A percentile compares a stretch with the other conserved stretches of the same genome.
Evolutionary conservation across 169 alveolate genomes (phyloP).

Genomic region (Babesia caballi): DNA sequence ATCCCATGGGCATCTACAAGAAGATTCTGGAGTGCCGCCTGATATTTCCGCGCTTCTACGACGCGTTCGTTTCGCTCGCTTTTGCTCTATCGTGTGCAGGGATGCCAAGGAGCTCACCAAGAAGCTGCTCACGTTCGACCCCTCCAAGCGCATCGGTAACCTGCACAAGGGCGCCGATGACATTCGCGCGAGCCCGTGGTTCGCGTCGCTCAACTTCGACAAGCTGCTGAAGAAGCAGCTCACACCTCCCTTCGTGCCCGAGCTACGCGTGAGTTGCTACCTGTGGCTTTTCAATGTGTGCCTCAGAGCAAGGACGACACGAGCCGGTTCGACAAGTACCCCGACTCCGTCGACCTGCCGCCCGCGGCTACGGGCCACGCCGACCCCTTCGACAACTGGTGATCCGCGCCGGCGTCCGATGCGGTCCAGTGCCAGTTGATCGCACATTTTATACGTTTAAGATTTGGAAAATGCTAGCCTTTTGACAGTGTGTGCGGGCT

Average conservation of each 20-base stretch:
- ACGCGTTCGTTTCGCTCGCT: constrained; percentile 64
- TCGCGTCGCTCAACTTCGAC: constrained; percentile 80
- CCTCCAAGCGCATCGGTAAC: constrained; percentile 93
- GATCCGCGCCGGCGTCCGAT: no score
- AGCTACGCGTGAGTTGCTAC: neutral
- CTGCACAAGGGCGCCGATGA: constrained; percentile 92
- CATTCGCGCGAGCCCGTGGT: constrained; percentile 89
- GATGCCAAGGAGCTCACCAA: constrained; percentile 87
- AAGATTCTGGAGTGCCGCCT: constrained; percentile 94
- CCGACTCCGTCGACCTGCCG: constrained; percentile 50
- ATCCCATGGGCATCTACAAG: constrained; percentile 95
- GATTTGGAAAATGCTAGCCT: no score
- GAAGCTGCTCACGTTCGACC: constrained; percentile 89
- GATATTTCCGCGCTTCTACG: constrained; percentile 89
- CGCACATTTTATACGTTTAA: no score
- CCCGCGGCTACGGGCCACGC: constrained; percentile 51
- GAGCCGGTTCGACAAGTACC: constrained; percentile 3
- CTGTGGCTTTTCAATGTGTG: neutral
- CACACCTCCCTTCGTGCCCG: constrained; percentile 85
- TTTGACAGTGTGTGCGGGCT: no score
- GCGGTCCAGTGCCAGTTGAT: no score
- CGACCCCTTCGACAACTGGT: constrained; percentile 81
- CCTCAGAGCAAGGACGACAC: constrained; percentile 22
- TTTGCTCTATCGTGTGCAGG: constrained; percentile 3
- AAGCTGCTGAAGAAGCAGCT: constrained; percentile 74